Evolutionary conservation across 257 asterid genomes (phyloP).

Genomic region (Gentiana dahurica): DNA sequence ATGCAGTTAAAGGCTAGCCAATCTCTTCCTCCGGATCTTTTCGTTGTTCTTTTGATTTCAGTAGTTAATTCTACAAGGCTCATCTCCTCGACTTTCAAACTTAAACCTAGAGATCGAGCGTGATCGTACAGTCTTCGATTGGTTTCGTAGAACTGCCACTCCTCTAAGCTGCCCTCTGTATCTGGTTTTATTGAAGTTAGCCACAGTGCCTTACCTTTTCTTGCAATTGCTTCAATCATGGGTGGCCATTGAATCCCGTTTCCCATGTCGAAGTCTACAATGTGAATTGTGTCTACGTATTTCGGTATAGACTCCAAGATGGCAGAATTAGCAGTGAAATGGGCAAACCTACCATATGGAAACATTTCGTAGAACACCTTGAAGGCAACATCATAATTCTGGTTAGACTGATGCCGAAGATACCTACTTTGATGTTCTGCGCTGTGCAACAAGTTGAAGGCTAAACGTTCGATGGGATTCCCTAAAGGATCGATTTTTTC

Average conservation of each 20-base stretch:
- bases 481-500: constrained; percentile 44
- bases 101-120: constrained; percentile 30
- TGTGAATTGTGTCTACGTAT: constrained; percentile 10
- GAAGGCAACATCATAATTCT: constrained; percentile 40
- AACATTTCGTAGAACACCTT: constrained; percentile 31
- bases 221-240: constrained; percentile 39
- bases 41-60: constrained; percentile 23
- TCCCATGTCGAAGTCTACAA: constrained; percentile 30
- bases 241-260: constrained; percentile 44
- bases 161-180: constrained; percentile 13
- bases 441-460: constrained; percentile 41
- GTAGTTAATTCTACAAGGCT: constrained; percentile 18
- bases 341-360: constrained; percentile 29
- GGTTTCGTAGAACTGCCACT: constrained; percentile 42
- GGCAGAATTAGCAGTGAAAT: constrained; percentile 28
- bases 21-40: constrained; percentile 17
- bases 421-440: constrained; percentile 28
- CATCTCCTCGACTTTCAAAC: constrained; percentile 38
- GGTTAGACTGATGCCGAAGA: constrained; percentile 38
- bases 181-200: constrained; percentile 42
- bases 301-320: constrained; percentile 26
- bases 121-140: constrained; percentile 33
- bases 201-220: constrained; percentile 23
- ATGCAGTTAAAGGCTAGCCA: constrained; percentile 64
- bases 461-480: constrained; percentile 36